A percentile compares a stretch with the other conserved stretches of the same genome.
These are phyloP conservation scores for Cyclostephanos tholiformis DNA, from an alignment of 108 stramenopile genomes.

Conservation along the genomic window DNA sequence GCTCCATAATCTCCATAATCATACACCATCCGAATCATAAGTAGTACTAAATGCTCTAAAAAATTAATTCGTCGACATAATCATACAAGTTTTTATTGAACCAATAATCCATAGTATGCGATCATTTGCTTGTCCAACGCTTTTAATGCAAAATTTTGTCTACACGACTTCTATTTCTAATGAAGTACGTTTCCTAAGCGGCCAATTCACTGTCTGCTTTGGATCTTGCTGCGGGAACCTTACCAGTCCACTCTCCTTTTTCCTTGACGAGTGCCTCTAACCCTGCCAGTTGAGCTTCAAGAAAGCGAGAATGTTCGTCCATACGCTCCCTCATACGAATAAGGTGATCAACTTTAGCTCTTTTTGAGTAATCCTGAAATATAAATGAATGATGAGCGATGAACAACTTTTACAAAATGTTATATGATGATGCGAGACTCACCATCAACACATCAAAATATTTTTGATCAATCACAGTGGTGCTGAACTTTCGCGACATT, in stretches of 20 bases:
- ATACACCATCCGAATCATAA: neutral
- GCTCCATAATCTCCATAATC: conserved; percentile 31
- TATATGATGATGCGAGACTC: neutral
- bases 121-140: neutral
- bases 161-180: neutral
- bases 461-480: conserved; percentile 63
- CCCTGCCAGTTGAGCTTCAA: conserved; percentile 82
- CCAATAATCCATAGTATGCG: no score
- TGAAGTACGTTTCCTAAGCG: neutral
- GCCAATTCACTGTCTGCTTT: neutral
- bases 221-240: conserved; percentile 4
- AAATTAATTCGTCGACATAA: neutral
- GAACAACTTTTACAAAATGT: neutral
- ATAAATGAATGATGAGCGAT: neutral
- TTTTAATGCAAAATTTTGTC: neutral
- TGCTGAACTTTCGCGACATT: conserved; percentile 73
- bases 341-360: conserved; percentile 89
- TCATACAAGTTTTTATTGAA: no score
- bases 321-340: conserved; percentile 88
- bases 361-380: conserved; percentile 70
- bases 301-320: conserved; percentile 80
- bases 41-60: neutral
- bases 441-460: conserved; percentile 74
- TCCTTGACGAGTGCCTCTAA: conserved; percentile 71
- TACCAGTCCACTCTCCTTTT: conserved; percentile 52